Evolutionary conservation across 768 basidiomycete genomes (phyloP).

Genomic region (Tricholoma furcatifolium): DNA sequence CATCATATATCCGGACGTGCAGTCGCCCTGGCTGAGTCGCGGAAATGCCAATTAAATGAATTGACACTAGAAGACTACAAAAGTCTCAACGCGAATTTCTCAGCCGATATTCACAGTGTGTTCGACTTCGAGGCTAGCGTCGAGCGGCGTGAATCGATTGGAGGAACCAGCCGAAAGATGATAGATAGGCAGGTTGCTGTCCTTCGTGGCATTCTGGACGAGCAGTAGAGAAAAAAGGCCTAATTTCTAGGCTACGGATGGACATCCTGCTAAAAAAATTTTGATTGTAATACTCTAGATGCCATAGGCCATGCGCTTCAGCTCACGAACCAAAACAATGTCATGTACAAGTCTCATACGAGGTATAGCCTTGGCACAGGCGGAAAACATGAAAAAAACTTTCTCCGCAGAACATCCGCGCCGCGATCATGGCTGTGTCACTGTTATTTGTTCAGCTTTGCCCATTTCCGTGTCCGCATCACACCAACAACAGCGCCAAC

Average conservation of each 20-base stretch:
- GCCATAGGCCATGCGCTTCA: no score
- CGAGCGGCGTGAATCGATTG: slow-evolving; percentile 88
- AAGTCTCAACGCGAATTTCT: slow-evolving; percentile 71
- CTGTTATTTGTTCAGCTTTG: slow-evolving; percentile 19
- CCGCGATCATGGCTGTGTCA: slow-evolving; percentile 1
- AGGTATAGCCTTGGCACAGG: not conserved
- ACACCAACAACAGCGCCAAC: slow-evolving; percentile 14
- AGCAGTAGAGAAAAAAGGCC: slow-evolving; percentile 6
- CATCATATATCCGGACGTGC: slow-evolving; percentile 98
- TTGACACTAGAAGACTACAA: slow-evolving; percentile 81
- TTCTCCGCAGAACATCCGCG: not conserved
- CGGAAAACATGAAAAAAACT: not conserved
- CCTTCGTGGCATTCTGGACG: slow-evolving; percentile 58
- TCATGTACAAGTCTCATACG: no score
- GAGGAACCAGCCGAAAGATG: slow-evolving; percentile 85
- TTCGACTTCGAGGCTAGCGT: slow-evolving; percentile 97
- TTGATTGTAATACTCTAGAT: not conserved
- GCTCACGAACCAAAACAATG: no score
- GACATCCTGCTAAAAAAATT: not conserved
- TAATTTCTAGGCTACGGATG: no score
- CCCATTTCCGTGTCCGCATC: slow-evolving; percentile 13
- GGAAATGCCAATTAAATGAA: slow-evolving; percentile 76
- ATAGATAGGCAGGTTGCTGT: slow-evolving; percentile 83
- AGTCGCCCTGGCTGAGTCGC: slow-evolving; percentile 89
- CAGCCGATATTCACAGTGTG: slow-evolving; percentile 75